Evolutionary conservation across 371 early-diverging fungal species (phyloP), one percentile per base, ranked within the genome.

Genomic region (Chytridiales sp.): DNA sequence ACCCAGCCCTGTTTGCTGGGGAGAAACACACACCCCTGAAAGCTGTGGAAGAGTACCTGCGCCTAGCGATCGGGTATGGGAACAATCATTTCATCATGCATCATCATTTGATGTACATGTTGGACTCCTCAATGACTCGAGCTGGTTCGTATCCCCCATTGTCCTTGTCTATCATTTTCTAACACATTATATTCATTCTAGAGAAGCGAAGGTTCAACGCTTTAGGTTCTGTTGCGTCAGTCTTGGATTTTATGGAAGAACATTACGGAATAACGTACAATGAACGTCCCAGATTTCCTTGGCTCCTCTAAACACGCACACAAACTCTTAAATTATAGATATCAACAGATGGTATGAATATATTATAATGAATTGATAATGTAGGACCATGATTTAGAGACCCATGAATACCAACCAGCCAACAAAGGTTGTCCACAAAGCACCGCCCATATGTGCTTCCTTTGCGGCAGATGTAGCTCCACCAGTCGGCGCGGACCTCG

Each of bases 91-190:
- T 88, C 60, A 91, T 97, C 43, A 83, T 92, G 56, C 95, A 94
- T 54, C 94, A 94, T 62, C 97, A 97, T 65, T 59, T 97, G 30
- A 93, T 92, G 92, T 95, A 78, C 73, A 95, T 95, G 95, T 78
- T 92, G 61, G 95, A 95, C 55, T 79, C 79, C 41, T 58, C 80
- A n/a, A 93, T 94, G 94, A 84, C 86, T 62, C 84, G 58, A 22
- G 62, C 66, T 44, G 55, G 66, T 63, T 32, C 34, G 40, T 17
- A 29, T 31, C 40, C 13, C 53, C 41, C 11, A 2, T 26, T 53
- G 1, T 13, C 24, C 29, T 40, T 9, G 6, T 8, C 5, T 15
- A 26, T n/a, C 17, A 27, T 49, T 34, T 35, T 30, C 26, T 32
- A 19, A 19, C 21, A 41, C 15, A 36, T 24, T 56, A 19, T 43